These are phyloP conservation scores for Daucus carota DNA, from an alignment of 129 eudicot genomes.

Conservation along the genomic window DNA sequence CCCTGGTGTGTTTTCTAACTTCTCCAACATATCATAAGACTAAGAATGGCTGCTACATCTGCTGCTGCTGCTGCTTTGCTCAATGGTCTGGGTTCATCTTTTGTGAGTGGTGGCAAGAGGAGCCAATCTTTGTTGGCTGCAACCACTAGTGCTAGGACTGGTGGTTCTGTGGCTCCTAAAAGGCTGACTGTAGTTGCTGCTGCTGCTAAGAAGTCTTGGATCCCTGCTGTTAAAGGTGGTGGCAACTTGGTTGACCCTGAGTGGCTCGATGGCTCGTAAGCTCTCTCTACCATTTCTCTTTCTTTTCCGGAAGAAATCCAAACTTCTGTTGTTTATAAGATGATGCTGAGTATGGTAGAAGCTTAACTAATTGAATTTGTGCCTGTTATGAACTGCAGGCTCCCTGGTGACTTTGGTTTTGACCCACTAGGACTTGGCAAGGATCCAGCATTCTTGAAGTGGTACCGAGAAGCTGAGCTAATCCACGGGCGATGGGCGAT, in stretches of 20 bases:
- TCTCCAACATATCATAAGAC: background rate
- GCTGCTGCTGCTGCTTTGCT: slow-evolving; percentile 55
- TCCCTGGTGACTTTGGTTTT: slow-evolving; percentile 91
- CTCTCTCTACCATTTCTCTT: background rate
- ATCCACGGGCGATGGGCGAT: slow-evolving; percentile 98
- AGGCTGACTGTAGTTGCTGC: slow-evolving; percentile 46
- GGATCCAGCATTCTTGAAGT: slow-evolving; percentile 88
- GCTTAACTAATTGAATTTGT: background rate
- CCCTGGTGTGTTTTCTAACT: background rate
- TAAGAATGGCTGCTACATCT: slow-evolving; percentile 52
- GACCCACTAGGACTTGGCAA: slow-evolving; percentile 97
- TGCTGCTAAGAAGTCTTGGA: slow-evolving; percentile 86
- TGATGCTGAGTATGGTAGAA: background rate
- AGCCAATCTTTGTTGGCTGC: slow-evolving; percentile 40
- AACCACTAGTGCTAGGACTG: slow-evolving; percentile 22
- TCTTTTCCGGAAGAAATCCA: background rate
- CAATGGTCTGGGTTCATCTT: slow-evolving; percentile 70
- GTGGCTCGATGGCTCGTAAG: slow-evolving; percentile 99
- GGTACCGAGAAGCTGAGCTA: slow-evolving; percentile 98
- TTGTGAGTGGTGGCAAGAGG: slow-evolving; percentile 58
- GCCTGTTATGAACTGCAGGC: slow-evolving; percentile 33
- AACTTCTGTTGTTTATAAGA: background rate
- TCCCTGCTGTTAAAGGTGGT: slow-evolving; percentile 89
- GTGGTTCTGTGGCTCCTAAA: slow-evolving; percentile 35
- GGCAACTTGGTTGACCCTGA: slow-evolving; percentile 82